Base-by-base conservation (phyloP, 768 basidiomycete species). In the Tricholoma hemisulphureum region DNA sequence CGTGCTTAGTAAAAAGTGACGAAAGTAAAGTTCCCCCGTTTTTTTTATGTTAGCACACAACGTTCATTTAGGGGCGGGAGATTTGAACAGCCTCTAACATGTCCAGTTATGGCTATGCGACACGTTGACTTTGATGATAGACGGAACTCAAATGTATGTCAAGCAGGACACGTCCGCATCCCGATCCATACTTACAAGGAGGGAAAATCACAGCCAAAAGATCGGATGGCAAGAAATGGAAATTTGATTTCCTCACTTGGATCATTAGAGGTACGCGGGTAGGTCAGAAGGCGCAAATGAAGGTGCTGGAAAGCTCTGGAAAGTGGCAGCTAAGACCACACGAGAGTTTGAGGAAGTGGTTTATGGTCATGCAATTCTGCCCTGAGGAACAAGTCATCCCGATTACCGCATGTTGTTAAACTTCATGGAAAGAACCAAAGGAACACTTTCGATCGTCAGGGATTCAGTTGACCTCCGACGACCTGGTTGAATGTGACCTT, bases 131-230 rank as follows among this genome's bases (percentile, higher is more conserved):
- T 7, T 34, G 10, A 39, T 48, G 48, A 46, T 50, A 50, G 48
- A 32, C 23, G 46, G 55, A 23, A 56, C 26, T 56, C 55, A 46
- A 56, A 56, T 56, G 46, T 26, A 37, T 49, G 56, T 52, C 28
- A 62, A 65, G 67, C 63, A 69, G 59, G 64, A 53, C 66, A 57
- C 68, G 69, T 71, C 63, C 32, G 32, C 14, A 14, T 9, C 34
- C 55, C 66, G 67, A 69, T 65, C 66, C 55, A 61, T 57, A 63
- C 61, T 61, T 64, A 67, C 63, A 55, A 56, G 48, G 57, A 59
- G 57, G 53, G 49, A 53, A 64, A 64, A 68, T 62, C 63, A 55
- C 41, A 53, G 49, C 58, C 61, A 26, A 18, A 20, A 56, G 55
- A 56, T 56, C 45, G 31, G 34, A 49, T 16, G 23, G 9, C 28